These are phyloP conservation scores for Candida dajiaensis DNA, from an alignment of 805 yeast genomes.

Conservation along the genomic window DNA sequence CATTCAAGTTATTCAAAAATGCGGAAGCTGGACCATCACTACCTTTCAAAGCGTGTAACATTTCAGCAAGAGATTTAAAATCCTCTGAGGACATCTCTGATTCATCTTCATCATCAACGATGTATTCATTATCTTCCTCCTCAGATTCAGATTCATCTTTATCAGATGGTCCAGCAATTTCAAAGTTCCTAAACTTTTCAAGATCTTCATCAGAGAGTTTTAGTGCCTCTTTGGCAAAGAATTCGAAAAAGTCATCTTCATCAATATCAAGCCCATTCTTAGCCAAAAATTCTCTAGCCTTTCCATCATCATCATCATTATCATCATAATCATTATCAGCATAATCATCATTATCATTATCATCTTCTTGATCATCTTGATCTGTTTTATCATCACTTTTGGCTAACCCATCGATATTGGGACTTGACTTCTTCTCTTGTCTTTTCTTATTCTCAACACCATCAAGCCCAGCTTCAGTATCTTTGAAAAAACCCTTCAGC, in stretches of 20 bases:
- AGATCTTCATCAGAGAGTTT: conserved; percentile 42
- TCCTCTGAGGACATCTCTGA: neutral
- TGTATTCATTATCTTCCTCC: conserved; percentile 12
- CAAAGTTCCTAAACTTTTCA: conserved; percentile 27
- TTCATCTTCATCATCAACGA: conserved; percentile 3
- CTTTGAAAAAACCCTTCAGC: conserved; percentile 21
- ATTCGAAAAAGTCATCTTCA: conserved; percentile 69
- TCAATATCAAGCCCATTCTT: conserved; percentile 39
- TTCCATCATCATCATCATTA: conserved; percentile 18
- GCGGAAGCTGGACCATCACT: conserved; percentile 31
- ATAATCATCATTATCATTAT: conserved; percentile 14
- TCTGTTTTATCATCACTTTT: conserved; percentile 4
- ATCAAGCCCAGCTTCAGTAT: conserved; percentile 18
- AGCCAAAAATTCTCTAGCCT: conserved; percentile 25
- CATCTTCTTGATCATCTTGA: too few relatives aligned
- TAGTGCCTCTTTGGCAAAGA: conserved; percentile 49
- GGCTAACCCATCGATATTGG: neutral
- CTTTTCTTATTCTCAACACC: conserved; percentile 16
- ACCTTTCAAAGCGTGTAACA: conserved; percentile 23
- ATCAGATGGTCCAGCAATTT: neutral
- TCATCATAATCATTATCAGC: conserved; percentile 13
- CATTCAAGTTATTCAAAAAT: conserved; percentile 22
- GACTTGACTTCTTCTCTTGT: neutral
- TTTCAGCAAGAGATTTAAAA: conserved; percentile 23
- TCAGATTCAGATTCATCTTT: conserved; percentile 8